These are phyloP conservation scores for Suillus spraguei DNA, from an alignment of 768 basidiomycete species.

Conservation along the genomic window DNA sequence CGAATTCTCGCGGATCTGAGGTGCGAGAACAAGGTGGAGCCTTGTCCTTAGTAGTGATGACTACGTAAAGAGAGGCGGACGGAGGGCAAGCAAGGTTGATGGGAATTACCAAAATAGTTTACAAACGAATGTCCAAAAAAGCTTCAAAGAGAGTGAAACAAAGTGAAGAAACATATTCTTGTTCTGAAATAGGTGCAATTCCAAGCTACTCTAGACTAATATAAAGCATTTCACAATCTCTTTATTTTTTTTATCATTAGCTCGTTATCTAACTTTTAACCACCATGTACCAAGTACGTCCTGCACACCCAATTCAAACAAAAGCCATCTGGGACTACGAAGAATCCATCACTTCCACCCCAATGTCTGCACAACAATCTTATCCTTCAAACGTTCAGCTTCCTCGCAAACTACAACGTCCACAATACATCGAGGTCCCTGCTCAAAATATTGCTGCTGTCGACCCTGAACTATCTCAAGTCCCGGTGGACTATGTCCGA, in stretches of 20 bases:
- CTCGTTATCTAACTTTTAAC: too few species aligned
- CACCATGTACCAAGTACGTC: slow-evolving; percentile 36
- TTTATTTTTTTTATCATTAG: slow-evolving; percentile 9
- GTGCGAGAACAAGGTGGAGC: too few species aligned
- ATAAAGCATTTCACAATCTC: slow-evolving; percentile 28
- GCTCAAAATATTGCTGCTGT: slow-evolving; percentile 56
- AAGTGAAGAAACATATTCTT: slow-evolving; percentile 36
- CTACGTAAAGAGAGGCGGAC: too few species aligned
- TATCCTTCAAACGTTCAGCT: slow-evolving; percentile 54
- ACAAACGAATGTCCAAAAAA: slow-evolving; percentile 39
- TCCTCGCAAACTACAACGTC: slow-evolving; percentile 70
- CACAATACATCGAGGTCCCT: slow-evolving; percentile 58
- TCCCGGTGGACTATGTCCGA: slow-evolving; percentile 67
- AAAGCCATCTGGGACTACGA: slow-evolving; percentile 40
- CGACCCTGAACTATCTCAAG: slow-evolving; percentile 49
- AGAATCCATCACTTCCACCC: slow-evolving; percentile 25
- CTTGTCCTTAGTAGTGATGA: too few species aligned
- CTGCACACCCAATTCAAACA: slow-evolving; percentile 37
- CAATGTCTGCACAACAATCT: slow-evolving; percentile 31
- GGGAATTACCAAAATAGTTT: slow-evolving; percentile 31
- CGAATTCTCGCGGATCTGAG: too few species aligned
- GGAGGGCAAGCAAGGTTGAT: slow-evolving; percentile 16
- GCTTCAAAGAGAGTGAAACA: slow-evolving; percentile 25
- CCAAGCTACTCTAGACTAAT: slow-evolving; percentile 14
- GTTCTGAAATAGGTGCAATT: slow-evolving; percentile 22